phyloP scores from a whole-genome alignment of 768 basidiomycete species.

The Erythrobasidium yunnanense region DNA sequence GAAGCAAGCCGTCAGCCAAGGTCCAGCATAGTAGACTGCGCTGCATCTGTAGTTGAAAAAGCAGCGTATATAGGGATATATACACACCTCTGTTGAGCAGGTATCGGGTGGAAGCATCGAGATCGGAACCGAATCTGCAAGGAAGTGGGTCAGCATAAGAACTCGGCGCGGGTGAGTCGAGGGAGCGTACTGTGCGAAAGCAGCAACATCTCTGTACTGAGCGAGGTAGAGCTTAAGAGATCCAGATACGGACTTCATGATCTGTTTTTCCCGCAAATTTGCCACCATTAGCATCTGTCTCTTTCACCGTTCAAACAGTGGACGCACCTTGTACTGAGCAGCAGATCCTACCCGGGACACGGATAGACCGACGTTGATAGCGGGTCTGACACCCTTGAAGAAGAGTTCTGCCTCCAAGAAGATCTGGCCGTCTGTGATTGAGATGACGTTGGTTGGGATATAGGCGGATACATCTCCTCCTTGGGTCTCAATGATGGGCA shows the following conservation, averaged over 20 bases:
- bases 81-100: no score
- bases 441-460: slow-evolving; percentile 84
- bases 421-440: slow-evolving; percentile 82
- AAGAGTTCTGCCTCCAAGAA: slow-evolving; percentile 99
- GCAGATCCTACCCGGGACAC: slow-evolving; percentile 99
- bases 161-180: no score
- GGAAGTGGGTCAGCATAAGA: no score
- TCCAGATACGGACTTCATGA: slow-evolving; percentile 99
- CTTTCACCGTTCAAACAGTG: not conserved
- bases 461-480: slow-evolving; percentile 99
- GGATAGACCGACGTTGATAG: slow-evolving; percentile 99
- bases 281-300: not conserved
- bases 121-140: slow-evolving; percentile 99
- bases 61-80: slow-evolving; percentile 49
- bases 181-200: slow-evolving; percentile 97
- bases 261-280: slow-evolving; percentile 51
- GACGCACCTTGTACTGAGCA: slow-evolving; percentile 78
- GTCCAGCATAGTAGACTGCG: not conserved
- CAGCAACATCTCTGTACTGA: slow-evolving; percentile 99
- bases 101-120: slow-evolving; percentile 87
- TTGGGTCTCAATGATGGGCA: slow-evolving; percentile 99
- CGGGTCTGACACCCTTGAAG: slow-evolving; percentile 99
- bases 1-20: slow-evolving; percentile 72
- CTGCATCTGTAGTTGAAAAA: not conserved
- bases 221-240: slow-evolving; percentile 99